phyloP scores from a whole-genome alignment of 2,329 filamentous ascomycete species.

The Exophiala sideris region DNA sequence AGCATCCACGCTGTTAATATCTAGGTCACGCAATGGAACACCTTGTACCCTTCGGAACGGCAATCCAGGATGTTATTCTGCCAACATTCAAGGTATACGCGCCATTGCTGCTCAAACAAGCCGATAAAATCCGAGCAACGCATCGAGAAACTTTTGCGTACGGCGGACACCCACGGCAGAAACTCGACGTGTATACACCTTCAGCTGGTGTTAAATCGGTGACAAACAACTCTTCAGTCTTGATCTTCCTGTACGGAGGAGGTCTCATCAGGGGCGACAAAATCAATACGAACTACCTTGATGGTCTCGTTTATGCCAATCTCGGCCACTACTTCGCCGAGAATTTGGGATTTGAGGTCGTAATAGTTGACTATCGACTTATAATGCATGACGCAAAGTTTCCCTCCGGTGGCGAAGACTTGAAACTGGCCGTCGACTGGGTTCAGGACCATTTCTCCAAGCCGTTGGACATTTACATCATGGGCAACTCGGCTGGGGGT shows the following conservation, averaged over 20 bases:
- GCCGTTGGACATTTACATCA: slow-evolving; percentile 35
- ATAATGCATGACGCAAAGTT: slow-evolving; percentile 39
- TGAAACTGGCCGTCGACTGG: slow-evolving; percentile 38
- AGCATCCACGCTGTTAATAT: too few relatives aligned
- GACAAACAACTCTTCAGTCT: slow-evolving; percentile 34
- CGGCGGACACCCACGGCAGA: slow-evolving; percentile 36
- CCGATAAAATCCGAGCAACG: slow-evolving; percentile 9
- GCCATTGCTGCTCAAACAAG: slow-evolving; percentile 10
- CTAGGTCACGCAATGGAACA: slow-evolving; percentile 5
- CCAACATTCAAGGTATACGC: slow-evolving; percentile 15
- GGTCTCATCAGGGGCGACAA: slow-evolving; percentile 37
- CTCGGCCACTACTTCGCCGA: slow-evolving; percentile 41
- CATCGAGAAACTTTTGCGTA: slow-evolving; percentile 28
- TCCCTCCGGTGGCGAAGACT: slow-evolving; percentile 42
- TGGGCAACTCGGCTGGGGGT: slow-evolving; percentile 44
- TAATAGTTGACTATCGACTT: slow-evolving; percentile 41
- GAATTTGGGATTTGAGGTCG: slow-evolving; percentile 34
- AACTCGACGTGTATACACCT: slow-evolving; percentile 41
- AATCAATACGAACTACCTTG: slow-evolving; percentile 31
- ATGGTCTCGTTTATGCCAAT: slow-evolving; percentile 34
- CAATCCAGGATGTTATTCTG: slow-evolving; percentile 1
- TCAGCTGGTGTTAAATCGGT: slow-evolving; percentile 34
- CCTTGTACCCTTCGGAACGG: slow-evolving; percentile 3
- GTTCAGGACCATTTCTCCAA: slow-evolving; percentile 28
- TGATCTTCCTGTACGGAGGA: slow-evolving; percentile 44